Percentiles rank a stretch among this genome's conserved stretches.
Conservation (phyloP, 345 rosid genomes). For the Euphorbia peplus region DNA sequence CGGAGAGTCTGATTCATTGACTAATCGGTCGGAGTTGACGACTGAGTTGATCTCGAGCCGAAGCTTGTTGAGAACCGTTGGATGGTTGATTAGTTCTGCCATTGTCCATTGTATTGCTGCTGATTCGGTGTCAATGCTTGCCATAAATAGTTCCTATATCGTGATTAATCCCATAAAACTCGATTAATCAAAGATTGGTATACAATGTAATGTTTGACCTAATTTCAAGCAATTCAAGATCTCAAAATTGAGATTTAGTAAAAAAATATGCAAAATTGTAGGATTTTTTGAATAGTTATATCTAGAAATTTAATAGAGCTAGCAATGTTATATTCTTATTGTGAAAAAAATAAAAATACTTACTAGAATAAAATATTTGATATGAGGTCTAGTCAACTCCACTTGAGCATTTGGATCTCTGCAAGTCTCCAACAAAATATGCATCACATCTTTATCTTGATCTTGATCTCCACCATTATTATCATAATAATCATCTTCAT, state of each 20-base stretch:
- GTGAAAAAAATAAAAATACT: constrained; percentile 14
- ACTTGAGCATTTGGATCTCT: constrained; percentile 47
- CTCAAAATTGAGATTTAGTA: too few relatives aligned
- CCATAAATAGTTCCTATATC: constrained; percentile 32
- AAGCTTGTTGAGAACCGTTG: constrained; percentile 24
- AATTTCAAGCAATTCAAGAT: too few relatives aligned
- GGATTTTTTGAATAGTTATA: too few relatives aligned
- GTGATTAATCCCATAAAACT: too few relatives aligned
- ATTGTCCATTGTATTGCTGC: constrained; percentile 39
- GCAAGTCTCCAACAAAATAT: constrained; percentile 37
- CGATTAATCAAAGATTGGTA: too few relatives aligned
- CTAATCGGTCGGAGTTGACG: constrained; percentile 24
- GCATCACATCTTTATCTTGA: constrained; percentile 36
- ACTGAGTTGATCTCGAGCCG: constrained; percentile 30
- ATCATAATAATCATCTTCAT: constrained; percentile 21
- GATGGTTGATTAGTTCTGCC: constrained; percentile 35
- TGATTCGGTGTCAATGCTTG: constrained; percentile 35
- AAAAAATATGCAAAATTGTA: too few relatives aligned
- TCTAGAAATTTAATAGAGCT: too few relatives aligned
- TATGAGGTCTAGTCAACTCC: constrained; percentile 48
- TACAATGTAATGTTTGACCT: too few relatives aligned
- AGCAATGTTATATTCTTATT: too few relatives aligned
- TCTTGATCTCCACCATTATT: not conserved
- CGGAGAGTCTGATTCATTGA: constrained; percentile 38
- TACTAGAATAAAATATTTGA: constrained; percentile 65